Base-by-base conservation (phyloP, 2,329 filamentous ascomycete species). In the Epichloe scottii region DNA sequence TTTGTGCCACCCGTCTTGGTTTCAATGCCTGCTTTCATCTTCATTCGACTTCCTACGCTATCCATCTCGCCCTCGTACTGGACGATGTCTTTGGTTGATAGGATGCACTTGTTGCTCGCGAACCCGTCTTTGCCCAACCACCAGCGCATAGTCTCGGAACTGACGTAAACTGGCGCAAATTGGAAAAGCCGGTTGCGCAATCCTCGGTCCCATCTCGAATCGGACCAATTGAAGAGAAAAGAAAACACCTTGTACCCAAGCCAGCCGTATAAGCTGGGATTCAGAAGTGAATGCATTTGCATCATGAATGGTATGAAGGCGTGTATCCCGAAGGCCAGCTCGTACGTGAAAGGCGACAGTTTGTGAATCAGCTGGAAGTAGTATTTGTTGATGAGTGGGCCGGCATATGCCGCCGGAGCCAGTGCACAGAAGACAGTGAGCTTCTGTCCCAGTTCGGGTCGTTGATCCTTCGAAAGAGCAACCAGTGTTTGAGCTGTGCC, bases 221-320 rank as follows among this genome's bases (percentile, higher is more conserved):
- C 90, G 0, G 79, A 82, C 90, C 91, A 97, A 62, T 84, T 77
- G 65, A 97, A 96, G 1, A 97, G 71, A 61, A 90, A 95, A 0
- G 84, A 85, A 60, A 96, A 96, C 3, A 96, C 87, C 46, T 82
- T 81, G 66, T 96, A 97, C 2, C 89, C 90, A 59, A 95, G 75
- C 60, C 79, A 81, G 6, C 88, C 89, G 60, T 94, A 96, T 6
- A 93, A 57, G 0, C 67, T 69, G 0, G 84, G 73, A 0, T 84
- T 79, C 2, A 95, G 64, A 3, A 82, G 56, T 0, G 67, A 65
- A 60, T 93, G 89, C 76, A 91, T 88, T 5, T 75, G 76, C 83
- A 95, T 88, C 90, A 96, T 96, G 57, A 93, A 74, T 0, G 90
- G 90, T 44, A 97, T 95, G 64, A 96, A 96, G 0, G 87, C 82